Base-by-base conservation (phyloP, 352 stramenopile genomes). In the Pythium dissimile region DNA sequence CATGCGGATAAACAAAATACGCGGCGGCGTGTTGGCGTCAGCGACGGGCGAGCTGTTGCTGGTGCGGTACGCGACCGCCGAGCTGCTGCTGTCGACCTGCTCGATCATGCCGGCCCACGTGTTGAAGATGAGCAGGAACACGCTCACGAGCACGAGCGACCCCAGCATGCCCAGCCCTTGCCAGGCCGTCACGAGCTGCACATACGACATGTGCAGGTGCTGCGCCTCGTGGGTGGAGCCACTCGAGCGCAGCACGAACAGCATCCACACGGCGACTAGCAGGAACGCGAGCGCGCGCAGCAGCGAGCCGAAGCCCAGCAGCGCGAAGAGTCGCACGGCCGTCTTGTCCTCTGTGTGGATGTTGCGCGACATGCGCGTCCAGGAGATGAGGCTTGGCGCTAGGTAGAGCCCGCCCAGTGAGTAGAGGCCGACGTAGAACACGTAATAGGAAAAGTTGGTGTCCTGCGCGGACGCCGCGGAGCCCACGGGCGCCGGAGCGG, bases 101-200 rank as follows among this genome's bases (percentile, higher is more conserved):
- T 84, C 77, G 54, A 87, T 73, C 73, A 87, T 87, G 42, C 70
- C 62, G 3, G 77, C 77, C 74, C 77, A 87, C 34, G 77, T 87
- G 45, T 83, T 84, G 56, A 87, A 83, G 30, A 87, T 67, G 24
- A 87, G 47, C 30, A 87, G 54, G 55, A 87, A 83, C 21, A 84
- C 74, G 24, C 70, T 62, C 35, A 71, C 68, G 18, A 87, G 64
- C 31, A 75, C 66, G 13, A 80, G 55, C 1, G 77, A 74, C 10
- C 60, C 71, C 10, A 75, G 45, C 53, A 79, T 73, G 20, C 74
- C 67, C 18, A 87, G 59, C 8, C 71, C 48, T 31, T 87, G 72
- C 77, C 77, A 87, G 30, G 75, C 41, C 26, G 79, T 77, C 24
- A 87, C 72, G 46, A 87, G 35, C 54, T 84, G 61, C 30, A 83